Evolutionary conservation across 2,329 filamentous ascomycete species (phyloP).

Genomic region (Phialophora chinensis): DNA sequence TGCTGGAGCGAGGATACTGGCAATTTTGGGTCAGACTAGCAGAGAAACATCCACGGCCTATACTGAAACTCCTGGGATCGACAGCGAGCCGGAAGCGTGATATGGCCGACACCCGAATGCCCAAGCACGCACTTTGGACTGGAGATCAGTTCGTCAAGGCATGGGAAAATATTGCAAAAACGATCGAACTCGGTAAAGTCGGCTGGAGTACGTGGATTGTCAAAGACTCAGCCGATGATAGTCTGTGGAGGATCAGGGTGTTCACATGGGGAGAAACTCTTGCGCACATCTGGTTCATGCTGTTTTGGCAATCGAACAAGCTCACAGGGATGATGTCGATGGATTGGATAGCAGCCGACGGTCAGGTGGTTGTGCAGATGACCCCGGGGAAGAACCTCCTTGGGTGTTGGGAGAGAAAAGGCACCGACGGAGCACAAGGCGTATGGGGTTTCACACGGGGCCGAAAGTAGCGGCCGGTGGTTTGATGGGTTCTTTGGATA

Average conservation of each 20-base stretch:
- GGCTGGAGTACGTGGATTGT: conserved; percentile 55
- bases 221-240: conserved; percentile 39
- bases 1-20: conserved; percentile 81
- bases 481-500: neutral
- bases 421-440: conserved; percentile 22
- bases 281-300: conserved; percentile 73
- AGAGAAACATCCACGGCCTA: conserved; percentile 38
- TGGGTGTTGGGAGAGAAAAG: conserved; percentile 22
- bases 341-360: conserved; percentile 32
- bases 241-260: conserved; percentile 58
- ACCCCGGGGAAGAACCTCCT: conserved; percentile 19
- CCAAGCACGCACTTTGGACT: conserved; percentile 40
- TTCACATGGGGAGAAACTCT: conserved; percentile 81
- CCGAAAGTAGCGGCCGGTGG: neutral
- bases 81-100: conserved; percentile 2
- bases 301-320: conserved; percentile 54
- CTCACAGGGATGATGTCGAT: conserved; percentile 26
- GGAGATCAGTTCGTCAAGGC: conserved; percentile 46
- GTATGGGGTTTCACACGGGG: conserved; percentile 25
- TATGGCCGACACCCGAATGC: neutral
- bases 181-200: conserved; percentile 49
- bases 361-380: conserved; percentile 34
- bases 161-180: conserved; percentile 50
- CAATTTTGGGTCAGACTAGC: conserved; percentile 65
- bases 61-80: conserved; percentile 10